These are phyloP conservation scores for Cinchona pubescens DNA, from an alignment of 257 asterid species.

Conservation along the genomic window DNA sequence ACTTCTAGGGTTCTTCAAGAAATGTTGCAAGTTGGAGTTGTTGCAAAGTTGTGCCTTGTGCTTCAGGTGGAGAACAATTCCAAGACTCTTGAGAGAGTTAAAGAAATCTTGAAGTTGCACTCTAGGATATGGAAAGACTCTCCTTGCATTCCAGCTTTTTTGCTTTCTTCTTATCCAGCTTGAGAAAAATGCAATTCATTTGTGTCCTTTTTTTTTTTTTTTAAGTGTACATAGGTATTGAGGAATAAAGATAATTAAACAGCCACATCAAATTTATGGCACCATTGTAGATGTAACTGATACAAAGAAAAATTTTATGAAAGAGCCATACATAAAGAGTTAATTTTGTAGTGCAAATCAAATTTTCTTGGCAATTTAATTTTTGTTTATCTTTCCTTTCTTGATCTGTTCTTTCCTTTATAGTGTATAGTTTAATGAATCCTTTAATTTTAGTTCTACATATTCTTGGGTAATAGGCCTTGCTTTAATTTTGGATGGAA, in stretches of 20 bases:
- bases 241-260: neutral
- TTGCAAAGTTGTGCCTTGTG: slow-evolving; percentile 66
- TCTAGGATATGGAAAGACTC: slow-evolving; percentile 74
- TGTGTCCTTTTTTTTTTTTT: too few relatives aligned
- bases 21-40: slow-evolving; percentile 72
- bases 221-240: neutral
- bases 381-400: neutral
- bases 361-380: neutral
- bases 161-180: slow-evolving; percentile 53
- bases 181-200: neutral
- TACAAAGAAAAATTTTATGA: neutral
- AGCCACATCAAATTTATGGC: neutral
- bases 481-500: neutral
- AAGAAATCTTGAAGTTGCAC: slow-evolving; percentile 51
- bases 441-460: neutral
- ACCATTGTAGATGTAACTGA: neutral
- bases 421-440: neutral
- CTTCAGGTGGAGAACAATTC: slow-evolving; percentile 46
- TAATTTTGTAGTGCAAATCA: neutral
- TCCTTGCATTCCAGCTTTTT: slow-evolving; percentile 55
- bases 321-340: too few relatives aligned
- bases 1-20: slow-evolving; percentile 54
- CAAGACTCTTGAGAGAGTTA: slow-evolving; percentile 53
- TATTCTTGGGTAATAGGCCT: too few relatives aligned
- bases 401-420: neutral